Evolutionary conservation across 1,139 yeast species (phyloP).

Genomic region (Blastobotrys elegans): DNA sequence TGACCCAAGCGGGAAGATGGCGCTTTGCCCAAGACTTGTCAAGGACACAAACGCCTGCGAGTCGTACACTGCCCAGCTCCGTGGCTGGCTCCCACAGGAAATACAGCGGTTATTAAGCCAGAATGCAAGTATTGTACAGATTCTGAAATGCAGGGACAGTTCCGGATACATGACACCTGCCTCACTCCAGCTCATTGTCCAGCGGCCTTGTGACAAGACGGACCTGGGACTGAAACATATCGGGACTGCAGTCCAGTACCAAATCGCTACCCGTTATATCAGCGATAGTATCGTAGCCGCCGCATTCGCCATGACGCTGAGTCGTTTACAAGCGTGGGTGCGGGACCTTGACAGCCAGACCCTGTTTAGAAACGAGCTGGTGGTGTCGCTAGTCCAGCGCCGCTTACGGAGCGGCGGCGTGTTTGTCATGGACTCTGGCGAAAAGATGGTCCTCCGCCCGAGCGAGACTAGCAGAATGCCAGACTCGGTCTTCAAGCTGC

Average conservation of each 20-base stretch:
- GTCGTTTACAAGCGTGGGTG: slow-evolving; percentile 5
- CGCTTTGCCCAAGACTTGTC: slow-evolving; percentile 1
- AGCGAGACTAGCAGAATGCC: slow-evolving; percentile 2
- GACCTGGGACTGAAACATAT: slow-evolving; percentile 5
- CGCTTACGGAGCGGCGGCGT: slow-evolving; percentile 4
- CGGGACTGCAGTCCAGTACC: not conserved
- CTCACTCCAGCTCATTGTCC: not conserved
- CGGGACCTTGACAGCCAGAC: slow-evolving; percentile 6
- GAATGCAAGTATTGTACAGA: not conserved
- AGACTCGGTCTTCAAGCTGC: not conserved
- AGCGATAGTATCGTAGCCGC: slow-evolving; percentile 1
- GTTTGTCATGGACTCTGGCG: not conserved
- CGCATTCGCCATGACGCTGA: slow-evolving; percentile 1
- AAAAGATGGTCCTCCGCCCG: not conserved
- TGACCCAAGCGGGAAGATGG: slow-evolving; percentile 10
- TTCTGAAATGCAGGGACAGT: not conserved
- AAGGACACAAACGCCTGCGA: not conserved
- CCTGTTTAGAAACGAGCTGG: not conserved
- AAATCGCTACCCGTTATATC: slow-evolving; percentile 8
- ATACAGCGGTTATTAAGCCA: not conserved
- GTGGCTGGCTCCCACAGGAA: slow-evolving; percentile 6
- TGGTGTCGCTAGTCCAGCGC: slow-evolving; percentile 1
- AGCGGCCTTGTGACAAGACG: not conserved
- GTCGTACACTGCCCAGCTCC: not conserved
- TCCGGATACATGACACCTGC: not conserved